Evolutionary conservation across 2,329 filamentous ascomycete species (phyloP), one percentile per base, ranked within the genome.

Genomic region (Nemania abortiva): DNA sequence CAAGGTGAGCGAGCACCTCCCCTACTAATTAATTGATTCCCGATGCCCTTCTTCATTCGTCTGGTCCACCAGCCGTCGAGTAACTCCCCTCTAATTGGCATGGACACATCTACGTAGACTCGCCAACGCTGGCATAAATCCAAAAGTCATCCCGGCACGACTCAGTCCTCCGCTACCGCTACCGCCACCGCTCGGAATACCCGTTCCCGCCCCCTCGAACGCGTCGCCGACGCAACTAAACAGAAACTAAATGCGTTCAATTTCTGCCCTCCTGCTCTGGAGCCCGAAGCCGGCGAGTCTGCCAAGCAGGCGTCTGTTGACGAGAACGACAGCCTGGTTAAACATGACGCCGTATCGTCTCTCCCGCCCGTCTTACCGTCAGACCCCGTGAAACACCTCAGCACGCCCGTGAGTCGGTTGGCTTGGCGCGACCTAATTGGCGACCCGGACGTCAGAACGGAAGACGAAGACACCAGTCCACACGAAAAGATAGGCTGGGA

Each of bases 401-500:
- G 77, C 22, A 89, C 88, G 1, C 87, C 88, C 0, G 82, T 83
- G 15, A 85, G 82, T 59, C 84, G 84, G 62, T 77, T 90, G 62
- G 84, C 85, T 54, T 88, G 89, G 84, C 84, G 86, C 64, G 88
- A 91, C 72, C 80, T 91, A 49, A 83, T 89, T 71, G 86, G 85
- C 67, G 81, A 82, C 62, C 77, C 77, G 27, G 80, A 82, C 39
- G 75, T 78, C 20, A 78, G 86, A 59, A 80, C 85, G 13, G 81
- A 86, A 15, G 77, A 82, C 31, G 81, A 81, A 42, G 81, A 84
- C 18, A 78, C 81, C 31, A 90, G 89, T 13, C 90, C 90, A 2
- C 87, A 87, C 71, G 89, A 91, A 58, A 85, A 85, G 63, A 82
- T 92, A 29, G 81, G 86, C 31, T 92, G 90, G 90, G 84, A 89